Evolutionary conservation across 2,329 filamentous ascomycete genomes (phyloP), one percentile per base, ranked within the genome.

Genomic region (Alternaria dauci): DNA sequence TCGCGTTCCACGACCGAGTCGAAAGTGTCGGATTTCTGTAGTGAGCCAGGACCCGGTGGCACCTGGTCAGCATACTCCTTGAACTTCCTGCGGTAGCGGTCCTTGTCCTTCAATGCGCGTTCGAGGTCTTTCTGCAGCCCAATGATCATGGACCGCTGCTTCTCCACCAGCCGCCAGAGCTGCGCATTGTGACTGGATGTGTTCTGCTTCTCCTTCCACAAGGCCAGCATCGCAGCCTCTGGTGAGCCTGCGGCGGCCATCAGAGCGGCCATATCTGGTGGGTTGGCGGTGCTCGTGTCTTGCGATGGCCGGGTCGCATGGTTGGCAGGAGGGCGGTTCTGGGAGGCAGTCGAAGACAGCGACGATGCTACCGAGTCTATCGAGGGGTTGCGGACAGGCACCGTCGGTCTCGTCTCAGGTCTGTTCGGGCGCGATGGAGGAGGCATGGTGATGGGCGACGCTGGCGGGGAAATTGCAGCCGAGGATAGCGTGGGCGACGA

Each of bases 101-200:
- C 94, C 79, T 97, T 97, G 69, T 98, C 95, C 76, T 96, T 96
- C 66, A 97, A 79, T 1, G 94, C 89, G 53, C 92, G 88, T 78
- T 98, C 94, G 12, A 99, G 83, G 76, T 99, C 95, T 78, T 95
- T 96, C 75, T 98, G 97, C 64, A 99, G 84, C 8, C 94, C 94
- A 20, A 97, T 80, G 55, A 99, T 93, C 89, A 99, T 94, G 16
- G 93, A 89, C 63, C 94, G 87, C 79, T 99, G 95, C 81, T 99
- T 98, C 78, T 98, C 94, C 51, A 99, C 93, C 47, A 99, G 82
- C 52, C 93, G 90, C 95, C 95, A 99, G 71, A 99, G 81, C 77
- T 99, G 94, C 18, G 89, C 85, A 76, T 98, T 98, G 75, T 98
- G 95, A 68, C 92, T 90, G 5, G 92, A 88, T 55, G 93, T 91